A percentile compares a stretch with the other conserved stretches of the same genome.
Conservation (phyloP, 192 early-diverging fungal species). For the Oehlia diaphana region DNA sequence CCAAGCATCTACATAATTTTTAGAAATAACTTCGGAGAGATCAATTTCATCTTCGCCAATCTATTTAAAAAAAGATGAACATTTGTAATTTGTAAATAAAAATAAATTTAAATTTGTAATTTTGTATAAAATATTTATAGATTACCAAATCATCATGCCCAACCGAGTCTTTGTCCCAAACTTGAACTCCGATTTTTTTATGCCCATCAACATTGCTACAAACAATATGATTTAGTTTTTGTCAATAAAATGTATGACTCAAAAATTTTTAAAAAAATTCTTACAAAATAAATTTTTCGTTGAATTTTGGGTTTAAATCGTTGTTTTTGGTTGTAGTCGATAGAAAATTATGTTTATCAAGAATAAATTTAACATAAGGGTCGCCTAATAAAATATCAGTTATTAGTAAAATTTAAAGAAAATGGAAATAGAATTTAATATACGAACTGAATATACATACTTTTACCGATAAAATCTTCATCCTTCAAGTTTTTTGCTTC, state of each 20-base stretch:
- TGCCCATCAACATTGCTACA: conserved; percentile 20
- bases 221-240: background rate
- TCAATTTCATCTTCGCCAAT: conserved; percentile 33
- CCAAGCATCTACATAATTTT: conserved; percentile 24
- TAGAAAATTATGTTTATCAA: conserved; percentile 32
- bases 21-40: conserved; percentile 4
- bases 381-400: background rate
- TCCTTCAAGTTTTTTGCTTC: background rate
- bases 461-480: background rate
- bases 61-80: background rate
- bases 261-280: too few relatives aligned
- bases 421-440: background rate
- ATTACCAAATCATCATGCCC: conserved; percentile 20
- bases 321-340: conserved; percentile 14
- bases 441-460: background rate
- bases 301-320: conserved; percentile 31
- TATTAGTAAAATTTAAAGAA: too few relatives aligned
- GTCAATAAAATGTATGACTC: background rate
- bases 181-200: conserved; percentile 9
- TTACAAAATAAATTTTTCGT: conserved; percentile 38
- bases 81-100: background rate
- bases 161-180: conserved; percentile 30
- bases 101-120: background rate
- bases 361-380: conserved; percentile 31
- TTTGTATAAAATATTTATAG: background rate